Conservation (phyloP, 108 stramenopile genomes). For the Conticribra weissflogii region DNA sequence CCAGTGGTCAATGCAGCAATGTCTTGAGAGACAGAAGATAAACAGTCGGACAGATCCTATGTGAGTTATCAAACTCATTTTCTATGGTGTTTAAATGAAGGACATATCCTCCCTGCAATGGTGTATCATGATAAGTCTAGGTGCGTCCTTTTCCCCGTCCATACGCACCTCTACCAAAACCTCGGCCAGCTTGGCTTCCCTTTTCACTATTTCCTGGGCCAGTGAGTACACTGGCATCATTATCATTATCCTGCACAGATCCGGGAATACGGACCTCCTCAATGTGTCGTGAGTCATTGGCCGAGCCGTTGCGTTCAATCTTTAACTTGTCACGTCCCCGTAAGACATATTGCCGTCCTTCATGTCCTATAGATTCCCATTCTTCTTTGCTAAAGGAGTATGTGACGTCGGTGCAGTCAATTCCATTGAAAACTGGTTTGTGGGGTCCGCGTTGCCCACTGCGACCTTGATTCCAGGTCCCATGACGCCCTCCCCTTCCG, state of each 20-base stretch:
- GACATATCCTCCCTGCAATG: background rate
- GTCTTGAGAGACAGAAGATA: background rate
- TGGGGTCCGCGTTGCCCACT: background rate
- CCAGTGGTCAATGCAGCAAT: background rate
- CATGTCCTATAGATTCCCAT: background rate
- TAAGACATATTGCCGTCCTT: background rate
- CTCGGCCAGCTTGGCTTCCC: background rate
- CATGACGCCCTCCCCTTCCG: background rate
- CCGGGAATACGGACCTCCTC: too few species aligned
- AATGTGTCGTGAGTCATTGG: too few species aligned
- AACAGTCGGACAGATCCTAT: background rate
- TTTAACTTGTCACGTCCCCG: background rate
- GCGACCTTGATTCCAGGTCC: background rate
- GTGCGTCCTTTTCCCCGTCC: too few species aligned
- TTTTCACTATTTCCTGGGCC: background rate
- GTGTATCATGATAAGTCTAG: too few species aligned
- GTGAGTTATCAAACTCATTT: background rate
- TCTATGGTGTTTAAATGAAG: background rate
- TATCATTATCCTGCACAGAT: background rate
- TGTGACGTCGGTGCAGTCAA: background rate
- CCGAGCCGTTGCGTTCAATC: background rate
- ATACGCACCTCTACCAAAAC: background rate
- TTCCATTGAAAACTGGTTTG: background rate
- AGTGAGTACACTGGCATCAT: background rate
- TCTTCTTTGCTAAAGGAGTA: background rate